Evolutionary conservation across 495 filamentous ascomycete genomes (phyloP), one percentile per base, ranked within the genome.

Genomic region (Evernia prunastri): DNA sequence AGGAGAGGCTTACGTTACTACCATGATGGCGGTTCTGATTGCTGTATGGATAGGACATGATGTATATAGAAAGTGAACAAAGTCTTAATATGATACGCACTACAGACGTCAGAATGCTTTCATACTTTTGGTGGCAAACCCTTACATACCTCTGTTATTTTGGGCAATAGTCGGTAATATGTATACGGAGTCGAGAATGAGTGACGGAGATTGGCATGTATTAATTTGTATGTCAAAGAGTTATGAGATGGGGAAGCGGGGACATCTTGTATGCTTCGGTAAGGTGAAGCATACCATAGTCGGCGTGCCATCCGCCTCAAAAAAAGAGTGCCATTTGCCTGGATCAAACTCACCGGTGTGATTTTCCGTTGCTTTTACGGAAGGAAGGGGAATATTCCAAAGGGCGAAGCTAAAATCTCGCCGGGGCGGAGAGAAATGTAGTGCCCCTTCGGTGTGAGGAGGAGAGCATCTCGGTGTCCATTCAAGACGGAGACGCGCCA

Each of bases 331-430:
- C 15, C 29, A 54, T 33, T 23, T 12, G 27, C 27, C 2, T 49
- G 47, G 2, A 51, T 17, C 29, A 54, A 54, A 33, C 51, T 33
- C 29, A 54, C 51, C 51, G 51, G 51, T 54, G 29, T 51, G 51
- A 35, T 54, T 25, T 54, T 15, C 3, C 33, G 17, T 54, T 20
- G 17, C 29, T 33, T 54, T 20, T 54, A 35, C 27, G 51, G 17
- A 54, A 31, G 51, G 29, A 54, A 33, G 20, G 51, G 51, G 51
- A 54, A 33, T 54, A 54, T 9, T 54, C 49, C 49, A 29, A 54
- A 54, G 29, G 51, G 51, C 51, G 51, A 33, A 54, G 51, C 33
- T 20, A 17, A 54, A 54, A 33, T 29, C 33, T 18, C 51, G 33
- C 29, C 27, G 51, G 29, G 51, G 51, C 51, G 29, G 29, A 54